Evolutionary conservation across 768 basidiomycete genomes (phyloP).

Genomic region (Xerocomellus dryophilus): DNA sequence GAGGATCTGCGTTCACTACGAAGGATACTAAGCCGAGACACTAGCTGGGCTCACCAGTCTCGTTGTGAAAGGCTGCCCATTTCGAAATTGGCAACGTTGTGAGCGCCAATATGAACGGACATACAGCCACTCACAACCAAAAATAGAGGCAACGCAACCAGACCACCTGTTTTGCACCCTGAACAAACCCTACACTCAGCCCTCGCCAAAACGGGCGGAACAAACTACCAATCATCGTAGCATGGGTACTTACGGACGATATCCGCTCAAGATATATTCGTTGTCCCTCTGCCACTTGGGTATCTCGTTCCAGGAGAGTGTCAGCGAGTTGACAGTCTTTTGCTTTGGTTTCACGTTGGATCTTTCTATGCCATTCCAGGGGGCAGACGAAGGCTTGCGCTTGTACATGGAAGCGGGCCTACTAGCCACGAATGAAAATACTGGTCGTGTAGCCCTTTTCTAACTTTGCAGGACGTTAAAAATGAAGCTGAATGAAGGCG

Average conservation of each 20-base stretch:
- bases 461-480: background rate
- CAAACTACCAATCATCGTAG: constrained; percentile 4
- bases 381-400: constrained; percentile 6
- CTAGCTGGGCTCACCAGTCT: constrained; percentile 50
- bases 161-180: constrained; percentile 61
- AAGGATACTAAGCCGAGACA: background rate
- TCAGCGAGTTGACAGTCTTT: constrained; percentile 14
- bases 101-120: constrained; percentile 13
- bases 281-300: constrained; percentile 73
- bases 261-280: constrained; percentile 67
- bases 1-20: constrained; percentile 1
- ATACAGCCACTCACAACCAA: constrained; percentile 52
- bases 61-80: constrained; percentile 68
- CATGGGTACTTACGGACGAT: constrained; percentile 52
- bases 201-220: background rate
- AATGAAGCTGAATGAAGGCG: constrained; percentile 6
- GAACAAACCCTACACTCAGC: constrained; percentile 6
- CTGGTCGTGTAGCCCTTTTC: background rate
- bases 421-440: constrained; percentile 1
- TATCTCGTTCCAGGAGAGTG: constrained; percentile 55
- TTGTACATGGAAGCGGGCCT: constrained; percentile 13
- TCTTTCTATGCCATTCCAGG: constrained; percentile 8
- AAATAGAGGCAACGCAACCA: constrained; percentile 61
- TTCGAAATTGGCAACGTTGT: constrained; percentile 14
- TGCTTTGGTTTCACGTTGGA: background rate